Conservation (phyloP, 2,329 filamentous ascomycete species). For the Pseudogymnoascus sp. region DNA sequence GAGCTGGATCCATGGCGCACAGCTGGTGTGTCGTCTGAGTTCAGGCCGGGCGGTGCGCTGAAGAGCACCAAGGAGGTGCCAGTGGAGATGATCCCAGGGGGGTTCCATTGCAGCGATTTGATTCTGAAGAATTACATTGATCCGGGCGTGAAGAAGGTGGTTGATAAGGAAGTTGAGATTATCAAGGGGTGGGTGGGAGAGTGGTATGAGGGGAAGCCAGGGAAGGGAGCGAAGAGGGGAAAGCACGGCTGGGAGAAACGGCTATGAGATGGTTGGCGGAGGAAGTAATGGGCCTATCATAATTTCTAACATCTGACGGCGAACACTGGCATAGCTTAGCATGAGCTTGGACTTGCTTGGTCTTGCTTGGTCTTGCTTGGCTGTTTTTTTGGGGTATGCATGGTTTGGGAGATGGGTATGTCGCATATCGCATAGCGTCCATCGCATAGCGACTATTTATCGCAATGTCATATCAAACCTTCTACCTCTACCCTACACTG, state of each 20-base stretch:
- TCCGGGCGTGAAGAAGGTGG: constrained; percentile 38
- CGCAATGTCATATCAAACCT: not conserved
- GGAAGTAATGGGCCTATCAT: not conserved
- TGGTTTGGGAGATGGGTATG: not conserved
- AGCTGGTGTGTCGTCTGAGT: constrained; percentile 42
- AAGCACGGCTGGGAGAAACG: not conserved
- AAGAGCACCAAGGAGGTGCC: constrained; percentile 38
- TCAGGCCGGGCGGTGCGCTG: constrained; percentile 47
- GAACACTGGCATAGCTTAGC: not conserved
- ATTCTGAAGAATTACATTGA: constrained; percentile 40
- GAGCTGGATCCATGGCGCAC: constrained; percentile 53
- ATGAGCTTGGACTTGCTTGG: not conserved
- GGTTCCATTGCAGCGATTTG: constrained; percentile 49
- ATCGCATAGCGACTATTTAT: not conserved
- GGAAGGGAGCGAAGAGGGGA: not conserved
- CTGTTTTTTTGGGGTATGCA: not conserved
- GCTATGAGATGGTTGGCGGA: not conserved
- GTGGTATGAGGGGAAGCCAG: constrained; percentile 27
- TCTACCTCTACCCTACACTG: not conserved
- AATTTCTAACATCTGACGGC: not conserved
- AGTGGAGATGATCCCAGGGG: constrained; percentile 44
- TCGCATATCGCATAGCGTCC: not conserved
- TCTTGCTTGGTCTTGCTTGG: not conserved
- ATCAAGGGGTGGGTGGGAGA: constrained; percentile 47
- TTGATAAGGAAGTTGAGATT: constrained; percentile 40